These are phyloP conservation scores for Tirmania nivea DNA, from an alignment of 495 filamentous ascomycete genomes.

Conservation along the genomic window DNA sequence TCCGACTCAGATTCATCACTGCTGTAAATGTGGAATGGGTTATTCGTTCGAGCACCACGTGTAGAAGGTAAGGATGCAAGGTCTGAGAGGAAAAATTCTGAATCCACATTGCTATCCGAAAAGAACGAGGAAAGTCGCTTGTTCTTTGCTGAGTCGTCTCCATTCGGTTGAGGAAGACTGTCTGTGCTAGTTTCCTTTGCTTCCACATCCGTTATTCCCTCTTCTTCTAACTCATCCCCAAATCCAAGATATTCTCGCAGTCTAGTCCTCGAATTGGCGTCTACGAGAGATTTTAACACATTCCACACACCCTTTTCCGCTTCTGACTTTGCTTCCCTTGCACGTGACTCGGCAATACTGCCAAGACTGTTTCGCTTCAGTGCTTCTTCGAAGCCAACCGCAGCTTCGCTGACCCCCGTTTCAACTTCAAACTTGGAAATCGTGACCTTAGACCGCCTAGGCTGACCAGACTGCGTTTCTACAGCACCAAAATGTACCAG, in stretches of 20 bases:
- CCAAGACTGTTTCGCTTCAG: constrained; percentile 55
- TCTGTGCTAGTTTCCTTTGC: constrained; percentile 16
- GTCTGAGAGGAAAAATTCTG: constrained; percentile 60
- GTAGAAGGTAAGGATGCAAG: constrained; percentile 56
- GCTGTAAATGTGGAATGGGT: constrained; percentile 67
- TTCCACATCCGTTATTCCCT: constrained; percentile 29
- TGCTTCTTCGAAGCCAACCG: constrained; percentile 66
- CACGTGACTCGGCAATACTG: constrained; percentile 61
- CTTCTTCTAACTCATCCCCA: constrained; percentile 29
- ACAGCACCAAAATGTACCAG: constrained; percentile 49
- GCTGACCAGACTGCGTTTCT: constrained; percentile 34
- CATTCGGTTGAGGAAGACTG: constrained; percentile 4
- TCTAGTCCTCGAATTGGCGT: constrained; percentile 54
- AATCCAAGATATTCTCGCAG: constrained; percentile 80
- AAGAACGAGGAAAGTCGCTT: constrained; percentile 64
- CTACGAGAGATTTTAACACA: constrained; percentile 71
- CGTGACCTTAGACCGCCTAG: constrained; percentile 49
- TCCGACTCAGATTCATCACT: constrained; percentile 64
- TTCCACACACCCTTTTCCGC: constrained; percentile 92
- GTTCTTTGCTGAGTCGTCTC: constrained; percentile 28
- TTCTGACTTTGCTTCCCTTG: constrained; percentile 48
- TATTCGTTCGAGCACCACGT: constrained; percentile 60
- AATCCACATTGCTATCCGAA: constrained; percentile 44
- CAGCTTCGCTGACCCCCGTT: constrained; percentile 59
- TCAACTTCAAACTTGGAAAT: constrained; percentile 81